Evolutionary conservation across 441 rosid species (phyloP), one percentile per base, ranked within the genome.

Genomic region (Arabidopsis hybrid): DNA sequence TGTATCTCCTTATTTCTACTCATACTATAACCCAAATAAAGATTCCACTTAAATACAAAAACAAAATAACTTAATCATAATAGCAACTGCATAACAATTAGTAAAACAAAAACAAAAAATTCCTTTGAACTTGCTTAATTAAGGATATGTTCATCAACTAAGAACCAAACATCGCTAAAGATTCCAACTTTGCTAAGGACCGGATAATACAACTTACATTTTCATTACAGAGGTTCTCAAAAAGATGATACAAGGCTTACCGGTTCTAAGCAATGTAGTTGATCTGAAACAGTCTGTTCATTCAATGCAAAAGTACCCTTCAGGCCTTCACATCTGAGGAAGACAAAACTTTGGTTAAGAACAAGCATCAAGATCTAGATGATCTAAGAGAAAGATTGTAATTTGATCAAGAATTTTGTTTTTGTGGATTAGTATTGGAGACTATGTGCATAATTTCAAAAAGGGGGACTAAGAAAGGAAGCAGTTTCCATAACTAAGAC

Each of bases 171-270:
- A 55, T 46, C 32, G 16, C 38, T 77, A 60, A 52, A 77, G 65
- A 65, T 51, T 72, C 69, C 67, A 71, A 60, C 76, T 77, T 71
- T 60, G 72, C 73, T 60, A 36, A 36, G 18, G 65, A 64, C 68
- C 69, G 71, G 60, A 53, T 31, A 53, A 52, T 13, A 67, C 72
- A 46, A 66, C 62, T 74, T 59, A 60, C 55, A 67, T 31, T 74
- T 45, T 17, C 77, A 67, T 60, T 67, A 72, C 73, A 72, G 5
- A 60, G 10, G 39, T 17, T 66, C 64, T 52, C 65, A 77, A 72
- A 65, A 60, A n/a, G 67, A 65, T 50, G 35, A 77, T 60, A 32
- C 65, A 72, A 0, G 39, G 70, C 31, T 71, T 66, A 60, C 60
- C 73, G 67, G 18, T 66, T 60, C 77, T 67, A 53, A 14, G 77